Conservation (phyloP, 768 basidiomycete genomes). For the Russula dissimulans region DNA sequence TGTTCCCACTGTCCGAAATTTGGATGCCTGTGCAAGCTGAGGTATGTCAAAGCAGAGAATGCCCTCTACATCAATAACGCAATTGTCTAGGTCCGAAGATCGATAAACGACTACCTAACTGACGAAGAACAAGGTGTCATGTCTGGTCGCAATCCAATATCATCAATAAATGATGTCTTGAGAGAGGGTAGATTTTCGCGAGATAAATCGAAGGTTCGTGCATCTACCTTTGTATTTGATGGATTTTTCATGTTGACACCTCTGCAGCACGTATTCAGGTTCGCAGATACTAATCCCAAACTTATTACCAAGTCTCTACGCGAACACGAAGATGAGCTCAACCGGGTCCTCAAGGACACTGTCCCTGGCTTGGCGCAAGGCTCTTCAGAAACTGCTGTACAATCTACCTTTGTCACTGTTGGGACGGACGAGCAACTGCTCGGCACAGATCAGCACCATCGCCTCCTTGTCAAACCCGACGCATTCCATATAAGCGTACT, state of each 20-base stretch:
- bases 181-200: conserved; percentile 71
- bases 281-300: conserved; percentile 83
- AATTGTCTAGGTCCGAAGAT: conserved; percentile 55
- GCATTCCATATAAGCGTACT: conserved; percentile 91
- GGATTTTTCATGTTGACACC: background rate
- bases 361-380: conserved; percentile 89
- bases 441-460: conserved; percentile 70
- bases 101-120: conserved; percentile 85
- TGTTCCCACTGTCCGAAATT: conserved; percentile 80
- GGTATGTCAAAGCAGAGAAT: conserved; percentile 36
- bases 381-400: conserved; percentile 51
- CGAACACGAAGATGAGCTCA: conserved; percentile 77
- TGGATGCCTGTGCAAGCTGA: conserved; percentile 87
- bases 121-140: conserved; percentile 78
- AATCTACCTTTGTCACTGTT: conserved; percentile 48
- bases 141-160: conserved; percentile 78
- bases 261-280: conserved; percentile 74
- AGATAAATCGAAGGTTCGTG: conserved; percentile 66
- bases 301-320: conserved; percentile 56
- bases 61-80: conserved; percentile 2
- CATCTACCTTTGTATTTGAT: background rate
- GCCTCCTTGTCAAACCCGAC: conserved; percentile 78
- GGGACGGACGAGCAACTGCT: conserved; percentile 68
- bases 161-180: conserved; percentile 89
- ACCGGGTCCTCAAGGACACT: conserved; percentile 73